A percentile compares a stretch with the other conserved stretches of the same genome.
Evolutionary conservation across 1,139 yeast genomes (phyloP).

Genomic region (Yamadazyma friedrichii): DNA sequence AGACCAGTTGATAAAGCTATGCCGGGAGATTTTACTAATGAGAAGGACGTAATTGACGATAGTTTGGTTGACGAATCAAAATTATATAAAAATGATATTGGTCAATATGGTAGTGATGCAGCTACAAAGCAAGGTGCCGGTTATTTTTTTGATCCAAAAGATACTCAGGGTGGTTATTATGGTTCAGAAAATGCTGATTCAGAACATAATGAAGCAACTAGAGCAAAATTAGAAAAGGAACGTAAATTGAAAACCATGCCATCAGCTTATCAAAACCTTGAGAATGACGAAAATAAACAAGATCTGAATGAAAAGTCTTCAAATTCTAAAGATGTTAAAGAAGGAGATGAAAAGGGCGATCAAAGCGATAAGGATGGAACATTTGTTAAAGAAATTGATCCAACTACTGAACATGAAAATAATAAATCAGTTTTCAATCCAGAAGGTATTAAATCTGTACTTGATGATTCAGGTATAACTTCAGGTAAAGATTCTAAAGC

Average conservation of each 20-base stretch:
- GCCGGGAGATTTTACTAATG: slow-evolving; percentile 35
- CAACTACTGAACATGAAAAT: slow-evolving; percentile 23
- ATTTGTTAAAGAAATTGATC: slow-evolving; percentile 17
- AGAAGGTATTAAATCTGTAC: slow-evolving; percentile 19
- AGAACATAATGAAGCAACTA: slow-evolving; percentile 26
- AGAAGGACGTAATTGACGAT: slow-evolving; percentile 30
- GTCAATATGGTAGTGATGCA: slow-evolving; percentile 32
- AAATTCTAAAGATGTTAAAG: too few relatives aligned
- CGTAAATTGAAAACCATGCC: slow-evolving; percentile 33
- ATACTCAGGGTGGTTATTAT: slow-evolving; percentile 35
- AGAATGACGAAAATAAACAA: too few relatives aligned
- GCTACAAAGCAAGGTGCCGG: slow-evolving; percentile 29
- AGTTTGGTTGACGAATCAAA: slow-evolving; percentile 16
- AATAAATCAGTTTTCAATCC: slow-evolving; percentile 33
- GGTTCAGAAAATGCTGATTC: slow-evolving; percentile 9
- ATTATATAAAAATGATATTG: slow-evolving; percentile 19
- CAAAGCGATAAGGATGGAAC: slow-evolving; percentile 1
- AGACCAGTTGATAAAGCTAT: slow-evolving; percentile 27
- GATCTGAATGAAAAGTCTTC: too few relatives aligned
- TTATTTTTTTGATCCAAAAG: slow-evolving; percentile 34
- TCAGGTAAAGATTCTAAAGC: not conserved
- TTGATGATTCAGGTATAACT: slow-evolving; percentile 3
- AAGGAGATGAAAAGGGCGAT: too few relatives aligned
- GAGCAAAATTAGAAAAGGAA: slow-evolving; percentile 21
- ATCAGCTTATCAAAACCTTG: slow-evolving; percentile 19